Evolutionary conservation across 257 asterid genomes (phyloP), one percentile per base, ranked within the genome.

Genomic region (Nicotiana otophora): DNA sequence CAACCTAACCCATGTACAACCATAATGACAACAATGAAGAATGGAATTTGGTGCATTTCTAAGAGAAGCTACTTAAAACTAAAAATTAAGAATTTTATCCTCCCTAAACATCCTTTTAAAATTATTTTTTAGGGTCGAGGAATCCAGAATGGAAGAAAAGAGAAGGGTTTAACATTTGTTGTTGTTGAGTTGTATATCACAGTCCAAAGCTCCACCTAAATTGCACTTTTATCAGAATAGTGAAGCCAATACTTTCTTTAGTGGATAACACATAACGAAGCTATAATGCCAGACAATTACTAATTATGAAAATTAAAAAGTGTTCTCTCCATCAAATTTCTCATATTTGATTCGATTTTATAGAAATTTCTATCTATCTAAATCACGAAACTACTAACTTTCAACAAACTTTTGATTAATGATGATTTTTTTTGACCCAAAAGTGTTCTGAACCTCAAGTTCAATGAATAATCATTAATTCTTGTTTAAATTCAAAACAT

Each of bases 221-320:
- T 70, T 70, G 34, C 17, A 36, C 77, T 10, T 36, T 36, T 36
- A 68, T 68, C 55, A 68, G 55, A 19, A 68, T 36, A 68, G 77
- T 68, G 55, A 68, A 68, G 77, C 77, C 77, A 68, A 36, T 5
- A 39, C 78, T 39, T 70, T 70, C 58, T 70, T 70, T 70, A 20
- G 78, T 70, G 78, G 78, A 42, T 42, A 70, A 70, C 78, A 31
- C 34, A 42, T 70, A 42, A 42, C 11, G 7, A 70, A 42, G 36
- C 6, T 20, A 69, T 69, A 70, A 70, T 70, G 78, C 58, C 23
- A 69, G n/a, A 39, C 12, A 36, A 10, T 39, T n/a, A 39, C 10
- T 7, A 69, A 39, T 26, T 39, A 69, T 69, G 77, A 23, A 23
- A 23, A 23, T 23, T 23, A 23, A 23, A 23, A 23, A 64, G n/a